Base-by-base conservation (phyloP, 495 filamentous ascomycete species). In the Antarctomyces pellizariae region DNA sequence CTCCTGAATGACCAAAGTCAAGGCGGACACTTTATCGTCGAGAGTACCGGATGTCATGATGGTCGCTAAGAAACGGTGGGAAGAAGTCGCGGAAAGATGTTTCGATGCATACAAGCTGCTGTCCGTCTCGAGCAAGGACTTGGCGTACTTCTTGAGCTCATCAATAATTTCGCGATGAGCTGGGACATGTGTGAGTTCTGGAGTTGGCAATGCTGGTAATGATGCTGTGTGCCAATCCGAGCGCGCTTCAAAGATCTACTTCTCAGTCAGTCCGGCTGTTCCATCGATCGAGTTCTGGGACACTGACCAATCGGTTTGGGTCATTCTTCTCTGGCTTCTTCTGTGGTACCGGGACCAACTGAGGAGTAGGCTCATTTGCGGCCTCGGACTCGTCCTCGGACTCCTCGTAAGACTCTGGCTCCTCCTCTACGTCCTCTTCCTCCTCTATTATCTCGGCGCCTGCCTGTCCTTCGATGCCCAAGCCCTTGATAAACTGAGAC, bases 41-140 rank as follows among this genome's bases (percentile, higher is more conserved):
- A 92, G 60, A 5, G 89, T 97, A 52, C 86, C 86, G 1, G 82
- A 80, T 9, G 80, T 53, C 86, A 97, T 93, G 45, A 97, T 90
- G 3, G 80, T 89, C 1, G 76, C 75, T 53, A 93, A 68, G 56
- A 95, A 97, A 47, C 75, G 86, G 42, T 83, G 71, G 6, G 82
- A 75, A 1, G 86, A 92, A 22, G 75, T 59, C 36, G 36, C 60
- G 35, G 40, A 59, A 48, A 56, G 42, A 30, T 62, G 47, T 3
- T 51, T 51, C 4, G 44, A 48, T 6, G 52, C 47, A 44, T 79
- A 73, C 48, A 71, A 34, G 22, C 62, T 48, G 46, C 59, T 61
- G 51, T 97, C 86, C 15, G 64, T 51, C 29, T 82, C 67, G 1
- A 95, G 56, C 10, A 93, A 52, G 2, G 56, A 55, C 22, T 69